Conservation (phyloP, 1,139 yeast genomes). For the Yamadazyma aaseri region DNA sequence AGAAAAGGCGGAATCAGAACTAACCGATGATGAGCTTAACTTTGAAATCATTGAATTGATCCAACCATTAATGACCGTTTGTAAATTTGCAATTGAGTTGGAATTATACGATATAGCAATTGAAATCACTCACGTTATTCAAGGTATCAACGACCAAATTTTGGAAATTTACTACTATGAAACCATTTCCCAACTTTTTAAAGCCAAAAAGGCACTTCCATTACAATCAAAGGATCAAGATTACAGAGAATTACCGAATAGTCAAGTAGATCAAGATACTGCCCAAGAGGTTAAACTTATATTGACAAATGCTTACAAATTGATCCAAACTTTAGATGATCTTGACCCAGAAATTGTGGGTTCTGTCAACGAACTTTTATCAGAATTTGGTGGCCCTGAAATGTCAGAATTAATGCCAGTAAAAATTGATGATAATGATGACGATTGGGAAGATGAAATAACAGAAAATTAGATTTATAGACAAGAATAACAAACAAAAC, state of each 20-base stretch:
- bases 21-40: slow-evolving; percentile 29
- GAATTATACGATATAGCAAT: slow-evolving; percentile 67
- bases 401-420: slow-evolving; percentile 48
- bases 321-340: slow-evolving; percentile 40
- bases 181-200: slow-evolving; percentile 69
- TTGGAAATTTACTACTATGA: slow-evolving; percentile 80
- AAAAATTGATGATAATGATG: slow-evolving; percentile 40
- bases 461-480: slow-evolving; percentile 18
- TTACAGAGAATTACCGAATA: slow-evolving; percentile 43
- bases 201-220: slow-evolving; percentile 39
- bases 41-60: slow-evolving; percentile 61
- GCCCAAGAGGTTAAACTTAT: slow-evolving; percentile 50
- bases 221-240: slow-evolving; percentile 32
- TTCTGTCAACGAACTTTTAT: slow-evolving; percentile 50
- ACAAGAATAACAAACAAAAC: no score
- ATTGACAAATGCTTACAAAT: slow-evolving; percentile 55
- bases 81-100: slow-evolving; percentile 75
- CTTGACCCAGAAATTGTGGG: slow-evolving; percentile 54
- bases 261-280: slow-evolving; percentile 27
- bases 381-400: slow-evolving; percentile 59
- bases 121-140: slow-evolving; percentile 57
- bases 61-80: slow-evolving; percentile 66
- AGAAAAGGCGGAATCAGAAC: slow-evolving; percentile 46
- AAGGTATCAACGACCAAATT: slow-evolving; percentile 80
- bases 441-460: slow-evolving; percentile 49